phyloP scores from a whole-genome alignment of 2,329 filamentous ascomycete species.

The Paramyrothecium sp. region DNA sequence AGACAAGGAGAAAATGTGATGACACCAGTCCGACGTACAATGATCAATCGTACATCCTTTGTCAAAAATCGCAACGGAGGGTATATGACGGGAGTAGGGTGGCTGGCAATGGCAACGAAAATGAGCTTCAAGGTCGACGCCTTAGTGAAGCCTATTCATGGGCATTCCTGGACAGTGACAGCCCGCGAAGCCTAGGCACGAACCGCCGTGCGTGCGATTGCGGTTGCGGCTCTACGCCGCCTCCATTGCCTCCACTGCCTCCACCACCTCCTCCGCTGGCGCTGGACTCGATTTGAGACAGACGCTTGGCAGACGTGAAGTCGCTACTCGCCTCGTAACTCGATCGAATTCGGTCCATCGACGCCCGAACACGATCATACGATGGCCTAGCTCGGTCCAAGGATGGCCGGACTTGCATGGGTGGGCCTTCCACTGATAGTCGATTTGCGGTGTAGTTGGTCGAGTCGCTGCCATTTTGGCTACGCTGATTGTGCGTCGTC shows the following conservation, averaged over 20 bases:
- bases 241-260: background rate
- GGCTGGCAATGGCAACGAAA: no score
- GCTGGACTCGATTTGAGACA: conserved; percentile 79
- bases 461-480: conserved; percentile 90
- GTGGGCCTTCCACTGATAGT: conserved; percentile 54
- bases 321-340: conserved; percentile 88
- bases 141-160: conserved; percentile 25
- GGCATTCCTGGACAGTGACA: conserved; percentile 41
- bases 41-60: no score
- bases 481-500: conserved; percentile 72
- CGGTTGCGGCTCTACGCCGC: no score
- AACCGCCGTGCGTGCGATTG: conserved; percentile 19
- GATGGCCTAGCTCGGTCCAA: conserved; percentile 73
- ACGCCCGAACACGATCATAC: conserved; percentile 83
- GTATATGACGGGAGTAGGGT: no score
- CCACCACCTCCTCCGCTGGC: conserved; percentile 28
- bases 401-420: conserved; percentile 46
- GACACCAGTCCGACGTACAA: no score
- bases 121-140: background rate
- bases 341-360: conserved; percentile 80
- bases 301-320: conserved; percentile 84
- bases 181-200: conserved; percentile 37
- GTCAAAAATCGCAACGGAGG: no score
- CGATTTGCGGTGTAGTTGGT: conserved; percentile 80
- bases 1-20: no score